phyloP scores from a whole-genome alignment of 805 yeast species.

The Saccharomycopsis sp. region DNA sequence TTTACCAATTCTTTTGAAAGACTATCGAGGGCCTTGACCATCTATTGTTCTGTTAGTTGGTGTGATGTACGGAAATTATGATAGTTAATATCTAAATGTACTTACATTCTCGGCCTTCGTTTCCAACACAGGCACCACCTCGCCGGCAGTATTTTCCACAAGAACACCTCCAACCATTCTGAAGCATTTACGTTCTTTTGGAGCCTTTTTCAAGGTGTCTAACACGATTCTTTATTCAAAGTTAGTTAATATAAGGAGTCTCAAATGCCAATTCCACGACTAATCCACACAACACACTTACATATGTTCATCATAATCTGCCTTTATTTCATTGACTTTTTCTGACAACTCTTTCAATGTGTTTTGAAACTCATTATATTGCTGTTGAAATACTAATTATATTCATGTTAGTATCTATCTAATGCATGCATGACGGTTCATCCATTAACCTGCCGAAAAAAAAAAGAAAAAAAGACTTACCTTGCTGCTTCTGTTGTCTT shows the following conservation, averaged over 20 bases:
- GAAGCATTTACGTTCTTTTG: slow-evolving; percentile 66
- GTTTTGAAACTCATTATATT: slow-evolving; percentile 47
- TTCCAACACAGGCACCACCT: slow-evolving; percentile 57
- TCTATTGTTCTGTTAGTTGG: slow-evolving; percentile 17
- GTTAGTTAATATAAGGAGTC: too few relatives aligned
- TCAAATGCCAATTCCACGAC: too few relatives aligned
- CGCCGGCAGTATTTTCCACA: slow-evolving; percentile 75
- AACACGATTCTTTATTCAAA: slow-evolving; percentile 49
- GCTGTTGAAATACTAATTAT: slow-evolving; percentile 36
- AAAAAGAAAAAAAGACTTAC: not conserved
- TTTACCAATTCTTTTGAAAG: slow-evolving; percentile 31
- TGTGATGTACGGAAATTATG: not conserved
- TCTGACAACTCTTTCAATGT: slow-evolving; percentile 40
- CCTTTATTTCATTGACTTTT: slow-evolving; percentile 42
- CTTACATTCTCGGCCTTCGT: slow-evolving; percentile 46
- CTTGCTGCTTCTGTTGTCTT: slow-evolving; percentile 2
- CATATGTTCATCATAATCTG: slow-evolving; percentile 38
- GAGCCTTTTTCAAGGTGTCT: slow-evolving; percentile 46
- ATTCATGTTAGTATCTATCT: slow-evolving; percentile 7
- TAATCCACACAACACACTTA: too few relatives aligned
- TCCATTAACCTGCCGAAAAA: not conserved
- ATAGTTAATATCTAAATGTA: not conserved
- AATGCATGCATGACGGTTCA: too few relatives aligned
- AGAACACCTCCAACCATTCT: slow-evolving; percentile 93
- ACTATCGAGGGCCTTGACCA: slow-evolving; percentile 30